Base-by-base conservation (phyloP, 768 basidiomycete genomes). In the Tremella mesenterica region DNA sequence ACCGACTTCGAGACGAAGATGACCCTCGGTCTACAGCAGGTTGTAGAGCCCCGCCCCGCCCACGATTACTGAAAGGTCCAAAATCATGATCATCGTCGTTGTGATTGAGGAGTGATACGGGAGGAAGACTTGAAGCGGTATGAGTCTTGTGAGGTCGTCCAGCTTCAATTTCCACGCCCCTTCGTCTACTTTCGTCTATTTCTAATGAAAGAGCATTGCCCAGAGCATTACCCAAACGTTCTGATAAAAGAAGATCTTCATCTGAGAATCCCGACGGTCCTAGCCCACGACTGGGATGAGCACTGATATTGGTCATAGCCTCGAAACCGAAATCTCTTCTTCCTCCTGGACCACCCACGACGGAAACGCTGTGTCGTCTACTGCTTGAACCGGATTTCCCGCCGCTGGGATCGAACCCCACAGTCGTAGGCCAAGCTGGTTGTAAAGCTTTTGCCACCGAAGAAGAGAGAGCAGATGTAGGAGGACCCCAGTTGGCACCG, bases 321-420 rank as follows among this genome's bases (percentile, higher is more conserved):
- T 52, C 44, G 50, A 72, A 70, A 13, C 59, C 57, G 36, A 70
- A 65, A 18, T 69, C 69, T 39, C 71, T 50, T 18, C 69, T 36
- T 18, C 69, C 67, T 16, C 60, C 60, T 2, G 65, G 65, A 13
- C 71, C 69, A 41, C 65, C 60, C 8, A 69, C 68, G 12, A 73
- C 66, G 7, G 69, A 71, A 10, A 73, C 66, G 31, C 61, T 64
- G 41, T 73, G 71, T 29, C 71, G 49, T 14, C 71, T 49, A 25
- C 59, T 62, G 18, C 64, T 66, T 0, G 65, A 59, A 10, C 71
- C 71, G 2, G 67, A 69, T 48, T 52, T 41, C 1, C 49, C 55
- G 6, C 69, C 69, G 36, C 57, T 59, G 13, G 45, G 27, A 3
- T 53, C 57, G 29, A 58, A 64, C 13, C 50, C 62, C 26, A 39